Conservation (phyloP, 768 basidiomycete species). For the Naganishia antarctica region DNA sequence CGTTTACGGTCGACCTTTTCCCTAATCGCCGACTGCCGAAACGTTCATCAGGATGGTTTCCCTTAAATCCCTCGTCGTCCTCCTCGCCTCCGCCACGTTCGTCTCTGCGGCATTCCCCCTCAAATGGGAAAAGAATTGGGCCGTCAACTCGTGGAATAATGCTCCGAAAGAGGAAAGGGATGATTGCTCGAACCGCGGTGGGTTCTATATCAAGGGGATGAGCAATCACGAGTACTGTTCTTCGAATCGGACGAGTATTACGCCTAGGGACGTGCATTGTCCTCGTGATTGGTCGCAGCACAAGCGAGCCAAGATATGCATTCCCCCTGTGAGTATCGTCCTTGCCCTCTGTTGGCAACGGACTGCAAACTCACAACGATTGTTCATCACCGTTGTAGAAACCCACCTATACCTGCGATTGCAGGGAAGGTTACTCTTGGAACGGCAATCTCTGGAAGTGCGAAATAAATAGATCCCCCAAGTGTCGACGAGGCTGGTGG, state of each 20-base stretch:
- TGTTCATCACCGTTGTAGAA: too few relatives aligned
- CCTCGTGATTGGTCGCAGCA: constrained; percentile 19
- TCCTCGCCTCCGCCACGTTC: constrained; percentile 12
- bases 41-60: too few relatives aligned
- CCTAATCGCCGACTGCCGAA: too few relatives aligned
- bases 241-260: constrained; percentile 28
- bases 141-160: constrained; percentile 9
- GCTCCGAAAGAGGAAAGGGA: constrained; percentile 26
- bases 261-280: constrained; percentile 16
- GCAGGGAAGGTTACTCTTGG: constrained; percentile 35
- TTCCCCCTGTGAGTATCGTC: constrained; percentile 19
- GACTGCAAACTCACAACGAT: too few relatives aligned
- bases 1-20: too few relatives aligned
- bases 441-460: constrained; percentile 26
- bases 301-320: constrained; percentile 12
- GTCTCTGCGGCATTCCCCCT: constrained; percentile 23
- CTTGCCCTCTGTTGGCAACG: too few relatives aligned
- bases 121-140: constrained; percentile 25
- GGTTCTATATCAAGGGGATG: constrained; percentile 24
- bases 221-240: constrained; percentile 31
- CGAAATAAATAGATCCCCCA: constrained; percentile 27
- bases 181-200: constrained; percentile 32
- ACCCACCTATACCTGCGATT: constrained; percentile 33
- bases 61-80: constrained; percentile 3
- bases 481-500: constrained; percentile 31